Evolutionary conservation across 441 rosid genomes (phyloP).

Genomic region (Jatropha podagrica): DNA sequence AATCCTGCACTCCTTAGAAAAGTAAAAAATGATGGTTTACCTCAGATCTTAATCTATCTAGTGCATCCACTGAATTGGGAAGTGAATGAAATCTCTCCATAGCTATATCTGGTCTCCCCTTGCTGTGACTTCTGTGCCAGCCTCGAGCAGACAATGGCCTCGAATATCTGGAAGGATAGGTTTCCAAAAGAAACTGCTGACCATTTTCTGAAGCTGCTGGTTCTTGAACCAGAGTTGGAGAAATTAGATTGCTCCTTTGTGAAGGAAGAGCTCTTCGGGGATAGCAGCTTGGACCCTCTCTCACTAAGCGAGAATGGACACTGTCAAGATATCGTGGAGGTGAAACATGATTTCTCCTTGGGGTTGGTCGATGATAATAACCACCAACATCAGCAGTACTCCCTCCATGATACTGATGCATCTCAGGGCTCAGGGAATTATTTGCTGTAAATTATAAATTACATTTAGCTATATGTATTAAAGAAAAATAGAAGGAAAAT

Average conservation of each 20-base stretch:
- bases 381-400: slow-evolving; percentile 21
- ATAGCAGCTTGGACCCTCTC: slow-evolving; percentile 18
- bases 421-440: slow-evolving; percentile 23
- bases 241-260: slow-evolving; percentile 10
- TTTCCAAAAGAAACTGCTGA: slow-evolving; percentile 22
- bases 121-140: slow-evolving; percentile 30
- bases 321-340: slow-evolving; percentile 20
- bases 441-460: slow-evolving; percentile 25
- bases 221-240: slow-evolving; percentile 17
- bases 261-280: slow-evolving; percentile 26
- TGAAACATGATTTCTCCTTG: slow-evolving; percentile 29
- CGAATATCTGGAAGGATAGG: slow-evolving; percentile 23
- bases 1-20: background rate
- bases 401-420: slow-evolving; percentile 23
- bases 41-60: slow-evolving; percentile 29
- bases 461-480: slow-evolving; percentile 3
- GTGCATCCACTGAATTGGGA: slow-evolving; percentile 23
- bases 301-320: slow-evolving; percentile 13
- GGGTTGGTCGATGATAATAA: slow-evolving; percentile 19
- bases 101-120: slow-evolving; percentile 26
- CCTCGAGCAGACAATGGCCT: slow-evolving; percentile 28
- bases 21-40: slow-evolving; percentile 1
- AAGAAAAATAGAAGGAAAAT: slow-evolving; percentile 2
- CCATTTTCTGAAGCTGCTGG: slow-evolving; percentile 18
- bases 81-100: slow-evolving; percentile 25